Base-by-base conservation (phyloP, 805 yeast genomes). In the Yamadazyma akitaensis region DNA sequence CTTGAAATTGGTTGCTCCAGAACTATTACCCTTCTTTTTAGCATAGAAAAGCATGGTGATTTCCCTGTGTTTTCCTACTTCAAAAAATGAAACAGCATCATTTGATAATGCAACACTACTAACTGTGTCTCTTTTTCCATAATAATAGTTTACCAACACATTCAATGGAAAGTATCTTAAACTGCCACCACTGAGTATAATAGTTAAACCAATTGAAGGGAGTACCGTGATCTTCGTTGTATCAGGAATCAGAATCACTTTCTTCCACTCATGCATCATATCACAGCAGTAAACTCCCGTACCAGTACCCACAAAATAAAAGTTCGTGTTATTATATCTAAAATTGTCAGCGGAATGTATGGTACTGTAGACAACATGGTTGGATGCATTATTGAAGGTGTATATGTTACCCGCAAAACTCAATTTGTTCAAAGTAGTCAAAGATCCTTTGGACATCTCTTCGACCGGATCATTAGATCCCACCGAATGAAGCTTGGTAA, bases 1-100 rank as follows among this genome's bases (percentile, higher is more conserved):
- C 64, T 76, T 84, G 73, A 80, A 84, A 62, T 54, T 67, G 41
- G 73, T 77, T 11, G 65, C 54, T 12, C 66, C 65, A 31, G 77
- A 72, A 9, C 51, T 47, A 56, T 72, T 64, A 44, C 68, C 73
- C 62, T 73, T 81, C 65, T 68, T 73, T 57, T 77, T 80, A 64
- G 81, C 79, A 62, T 73, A 77, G 56, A 75, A 79, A 47, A 83
- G 62, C 75, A 79, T 72, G 36, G 72, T 79, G 51, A 80, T 72
- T 62, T 80, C 81, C 48, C 81, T 75, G 59, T 90, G 88, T 26
- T 73, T 77, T 0, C 94, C 96, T 49, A 85, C 68, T 40, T 76
- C 77, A 64, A 87, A 90, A 51, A 77, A 82, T 1, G 77, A 64
- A 0, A 59, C 80, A 64, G 61, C 66, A 41, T 81, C 80, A 52